A percentile compares a stretch with the other conserved stretches of the same genome.
These are phyloP conservation scores for Trametes versicolor DNA, from an alignment of 1,284 basidiomycete species.

Conservation along the genomic window DNA sequence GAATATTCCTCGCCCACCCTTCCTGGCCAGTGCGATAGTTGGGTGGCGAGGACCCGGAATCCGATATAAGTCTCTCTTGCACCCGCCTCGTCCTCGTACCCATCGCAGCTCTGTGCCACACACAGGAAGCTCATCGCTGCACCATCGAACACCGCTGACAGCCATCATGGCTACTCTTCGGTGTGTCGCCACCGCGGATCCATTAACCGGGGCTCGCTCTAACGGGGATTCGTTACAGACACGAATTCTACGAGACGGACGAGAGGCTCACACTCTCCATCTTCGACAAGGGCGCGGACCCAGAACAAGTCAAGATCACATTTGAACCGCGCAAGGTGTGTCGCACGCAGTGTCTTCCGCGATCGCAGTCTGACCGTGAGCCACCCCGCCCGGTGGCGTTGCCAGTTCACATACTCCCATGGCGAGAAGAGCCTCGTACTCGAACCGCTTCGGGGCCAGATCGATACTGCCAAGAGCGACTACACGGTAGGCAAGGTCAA, in stretches of 20 bases:
- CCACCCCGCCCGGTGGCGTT: slow-evolving; percentile 15
- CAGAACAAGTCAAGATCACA: slow-evolving; percentile 66
- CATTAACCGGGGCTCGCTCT: not conserved
- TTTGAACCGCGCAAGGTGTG: slow-evolving; percentile 74
- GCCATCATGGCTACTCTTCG: slow-evolving; percentile 26
- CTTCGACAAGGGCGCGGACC: slow-evolving; percentile 83
- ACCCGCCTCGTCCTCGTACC: not conserved
- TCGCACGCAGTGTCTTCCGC: slow-evolving; percentile 14
- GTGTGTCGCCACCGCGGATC: slow-evolving; percentile 11
- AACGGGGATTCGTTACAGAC: slow-evolving; percentile 52
- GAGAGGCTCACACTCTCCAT: slow-evolving; percentile 78
- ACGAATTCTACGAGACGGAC: slow-evolving; percentile 91
- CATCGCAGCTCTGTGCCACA: not conserved
- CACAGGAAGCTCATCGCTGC: not conserved
- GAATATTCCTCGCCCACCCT: slow-evolving; percentile 31
- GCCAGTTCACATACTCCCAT: slow-evolving; percentile 68
- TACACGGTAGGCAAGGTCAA: slow-evolving; percentile 86
- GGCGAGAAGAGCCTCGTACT: slow-evolving; percentile 71
- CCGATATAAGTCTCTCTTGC: slow-evolving; percentile 4
- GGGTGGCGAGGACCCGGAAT: not conserved
- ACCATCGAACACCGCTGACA: not conserved
- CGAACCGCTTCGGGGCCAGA: slow-evolving; percentile 84
- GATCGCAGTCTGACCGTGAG: slow-evolving; percentile 2
- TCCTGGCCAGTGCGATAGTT: slow-evolving; percentile 16
- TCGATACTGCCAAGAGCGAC: slow-evolving; percentile 70